These are phyloP conservation scores for Ogataea nonfermentans DNA, from an alignment of 805 yeast genomes.

Conservation along the genomic window DNA sequence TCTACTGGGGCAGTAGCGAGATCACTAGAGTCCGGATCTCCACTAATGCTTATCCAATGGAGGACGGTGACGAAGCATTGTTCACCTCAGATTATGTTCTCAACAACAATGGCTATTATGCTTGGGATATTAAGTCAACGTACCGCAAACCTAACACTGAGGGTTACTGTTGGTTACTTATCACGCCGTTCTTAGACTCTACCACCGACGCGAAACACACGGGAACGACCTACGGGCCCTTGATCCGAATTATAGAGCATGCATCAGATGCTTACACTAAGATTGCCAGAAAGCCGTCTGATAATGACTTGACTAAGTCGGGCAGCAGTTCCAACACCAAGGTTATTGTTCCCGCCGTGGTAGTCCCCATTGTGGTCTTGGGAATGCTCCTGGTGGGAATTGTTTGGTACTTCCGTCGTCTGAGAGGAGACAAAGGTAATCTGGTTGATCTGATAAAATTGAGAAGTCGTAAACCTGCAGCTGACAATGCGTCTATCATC, in stretches of 20 bases:
- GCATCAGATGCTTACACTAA: constrained; percentile 30
- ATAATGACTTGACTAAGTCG: constrained; percentile 30
- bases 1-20: constrained; percentile 39
- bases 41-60: constrained; percentile 36
- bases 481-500: constrained; percentile 21
- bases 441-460: constrained; percentile 15
- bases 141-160: constrained; percentile 24
- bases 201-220: constrained; percentile 35
- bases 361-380: constrained; percentile 40
- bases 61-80: constrained; percentile 33
- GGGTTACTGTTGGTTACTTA: constrained; percentile 39
- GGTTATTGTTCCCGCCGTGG: constrained; percentile 42
- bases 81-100: constrained; percentile 35
- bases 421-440: constrained; percentile 3
- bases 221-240: constrained; percentile 41
- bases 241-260: constrained; percentile 37
- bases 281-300: constrained; percentile 41
- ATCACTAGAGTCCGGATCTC: constrained; percentile 36
- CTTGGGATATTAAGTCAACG: constrained; percentile 34
- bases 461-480: constrained; percentile 13
- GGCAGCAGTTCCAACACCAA: constrained; percentile 25
- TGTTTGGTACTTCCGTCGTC: constrained; percentile 29
- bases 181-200: constrained; percentile 38
- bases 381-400: constrained; percentile 31
- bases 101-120: constrained; percentile 41